Percentiles rank a stretch among this genome's conserved stretches.
These are phyloP conservation scores for Inonotus obliquus DNA, from an alignment of 1,284 basidiomycete species.

Conservation along the genomic window DNA sequence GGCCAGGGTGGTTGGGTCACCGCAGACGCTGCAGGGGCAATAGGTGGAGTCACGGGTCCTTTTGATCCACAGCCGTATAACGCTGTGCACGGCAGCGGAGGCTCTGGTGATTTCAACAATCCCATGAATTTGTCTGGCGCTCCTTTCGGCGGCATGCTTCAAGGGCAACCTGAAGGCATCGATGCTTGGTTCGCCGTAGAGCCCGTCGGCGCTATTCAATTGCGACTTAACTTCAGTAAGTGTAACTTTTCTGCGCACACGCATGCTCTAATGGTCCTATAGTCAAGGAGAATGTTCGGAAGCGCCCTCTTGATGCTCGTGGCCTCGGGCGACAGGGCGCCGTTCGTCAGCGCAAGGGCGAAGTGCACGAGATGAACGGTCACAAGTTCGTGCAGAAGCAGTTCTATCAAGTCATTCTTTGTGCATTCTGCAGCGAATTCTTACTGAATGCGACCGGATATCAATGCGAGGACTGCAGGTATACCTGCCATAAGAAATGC, in stretches of 20 bases:
- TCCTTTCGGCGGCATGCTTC: slow-evolving; percentile 16
- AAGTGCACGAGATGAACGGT: slow-evolving; percentile 99
- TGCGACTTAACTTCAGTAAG: slow-evolving; percentile 89
- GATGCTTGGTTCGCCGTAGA: slow-evolving; percentile 98
- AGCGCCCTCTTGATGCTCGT: slow-evolving; percentile 87
- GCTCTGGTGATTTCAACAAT: slow-evolving; percentile 21
- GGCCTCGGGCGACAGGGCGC: slow-evolving; percentile 98
- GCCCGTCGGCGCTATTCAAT: slow-evolving; percentile 89
- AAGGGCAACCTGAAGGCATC: slow-evolving; percentile 69
- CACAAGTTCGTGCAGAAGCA: slow-evolving; percentile 97
- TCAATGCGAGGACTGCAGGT: slow-evolving; percentile 99
- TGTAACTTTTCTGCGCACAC: slow-evolving; percentile 21
- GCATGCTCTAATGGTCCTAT: slow-evolving; percentile 21
- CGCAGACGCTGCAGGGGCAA: slow-evolving; percentile 52
- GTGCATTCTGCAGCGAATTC: slow-evolving; percentile 97
- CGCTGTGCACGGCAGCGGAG: slow-evolving; percentile 19
- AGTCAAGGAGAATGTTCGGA: slow-evolving; percentile 97
- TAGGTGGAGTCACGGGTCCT: slow-evolving; percentile 2
- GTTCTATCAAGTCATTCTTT: slow-evolving; percentile 98
- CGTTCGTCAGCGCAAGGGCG: slow-evolving; percentile 95
- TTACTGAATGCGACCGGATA: slow-evolving; percentile 95
- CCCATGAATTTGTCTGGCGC: slow-evolving; percentile 12
- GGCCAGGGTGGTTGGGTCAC: slow-evolving; percentile 93
- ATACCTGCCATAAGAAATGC: slow-evolving; percentile 99
- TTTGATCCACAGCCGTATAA: slow-evolving; percentile 16